These are phyloP conservation scores for Zymoseptoria pseudotritici DNA, from an alignment of 2,329 filamentous ascomycete genomes.

Conservation along the genomic window DNA sequence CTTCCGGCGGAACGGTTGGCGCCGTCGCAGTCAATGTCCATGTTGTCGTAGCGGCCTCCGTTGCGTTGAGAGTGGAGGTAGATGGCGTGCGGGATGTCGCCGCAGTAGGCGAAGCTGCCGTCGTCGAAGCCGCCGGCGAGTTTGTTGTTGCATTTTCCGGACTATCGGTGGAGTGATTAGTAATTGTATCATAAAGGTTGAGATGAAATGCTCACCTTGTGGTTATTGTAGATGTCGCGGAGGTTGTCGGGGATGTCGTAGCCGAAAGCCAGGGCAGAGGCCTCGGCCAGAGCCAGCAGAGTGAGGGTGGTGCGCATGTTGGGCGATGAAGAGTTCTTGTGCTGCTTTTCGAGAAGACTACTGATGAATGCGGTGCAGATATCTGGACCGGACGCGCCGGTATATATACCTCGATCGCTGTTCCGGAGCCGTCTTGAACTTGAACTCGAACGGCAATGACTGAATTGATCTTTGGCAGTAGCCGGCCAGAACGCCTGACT, in stretches of 20 bases:
- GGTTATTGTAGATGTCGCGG: background rate
- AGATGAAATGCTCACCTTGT: background rate
- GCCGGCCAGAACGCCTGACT: no score
- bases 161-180: background rate
- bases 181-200: background rate
- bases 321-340: no score
- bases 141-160: background rate
- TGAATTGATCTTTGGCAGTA: no score
- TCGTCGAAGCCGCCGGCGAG: slow-evolving; percentile 1
- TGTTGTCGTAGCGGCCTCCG: slow-evolving; percentile 40
- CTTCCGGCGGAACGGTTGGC: background rate
- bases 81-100: slow-evolving; percentile 22
- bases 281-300: no score
- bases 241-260: slow-evolving; percentile 1
- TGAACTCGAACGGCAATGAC: no score
- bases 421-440: no score
- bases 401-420: no score
- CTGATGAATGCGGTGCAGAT: no score
- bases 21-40: slow-evolving; percentile 56
- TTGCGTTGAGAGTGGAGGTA: slow-evolving; percentile 39
- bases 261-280: background rate
- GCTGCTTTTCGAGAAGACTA: no score
- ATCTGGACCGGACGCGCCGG: no score
- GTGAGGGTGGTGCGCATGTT: no score
- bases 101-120: slow-evolving; percentile 2